Conservation (phyloP, 768 basidiomycete species). For the Symmetrospora coprosmae region DNA sequence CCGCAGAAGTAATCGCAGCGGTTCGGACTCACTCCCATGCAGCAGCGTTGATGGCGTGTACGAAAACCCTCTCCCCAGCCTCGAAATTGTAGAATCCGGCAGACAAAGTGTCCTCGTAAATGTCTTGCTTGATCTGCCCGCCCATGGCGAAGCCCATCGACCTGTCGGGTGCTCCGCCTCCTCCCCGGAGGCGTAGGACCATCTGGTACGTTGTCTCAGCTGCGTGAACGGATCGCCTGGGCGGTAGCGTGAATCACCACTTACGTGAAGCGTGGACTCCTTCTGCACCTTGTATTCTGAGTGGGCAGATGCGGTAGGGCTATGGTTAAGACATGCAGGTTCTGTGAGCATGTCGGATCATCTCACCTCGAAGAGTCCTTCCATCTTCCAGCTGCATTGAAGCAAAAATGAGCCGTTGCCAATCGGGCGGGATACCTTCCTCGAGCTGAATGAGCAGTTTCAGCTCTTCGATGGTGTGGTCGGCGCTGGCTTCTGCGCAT, state of each 20-base stretch:
- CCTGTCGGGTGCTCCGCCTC: neutral
- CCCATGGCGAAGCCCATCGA: constrained; percentile 8
- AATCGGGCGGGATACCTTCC: neutral
- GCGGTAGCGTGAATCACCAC: too few relatives aligned
- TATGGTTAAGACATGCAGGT: too few relatives aligned
- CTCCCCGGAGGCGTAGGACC: neutral
- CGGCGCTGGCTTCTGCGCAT: too few relatives aligned
- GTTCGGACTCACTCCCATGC: constrained; percentile 3
- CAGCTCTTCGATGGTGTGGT: neutral
- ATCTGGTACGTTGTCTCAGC: too few relatives aligned
- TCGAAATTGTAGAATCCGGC: neutral
- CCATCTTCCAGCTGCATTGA: neutral
- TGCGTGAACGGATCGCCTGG: too few relatives aligned
- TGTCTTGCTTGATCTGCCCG: constrained; percentile 7
- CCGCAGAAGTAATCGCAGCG: too few relatives aligned
- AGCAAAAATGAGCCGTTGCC: neutral
- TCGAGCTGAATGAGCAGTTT: neutral
- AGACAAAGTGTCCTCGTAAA: neutral
- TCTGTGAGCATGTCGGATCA: neutral
- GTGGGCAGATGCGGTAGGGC: too few relatives aligned
- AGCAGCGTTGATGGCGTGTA: constrained; percentile 5
- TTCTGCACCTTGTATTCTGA: neutral
- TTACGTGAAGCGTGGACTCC: neutral
- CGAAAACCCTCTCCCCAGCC: neutral
- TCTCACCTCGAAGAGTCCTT: neutral